Percentiles rank a stretch among this genome's conserved stretches.
These are phyloP conservation scores for Podaxis rugospora DNA, from an alignment of 768 basidiomycete genomes.

Conservation along the genomic window DNA sequence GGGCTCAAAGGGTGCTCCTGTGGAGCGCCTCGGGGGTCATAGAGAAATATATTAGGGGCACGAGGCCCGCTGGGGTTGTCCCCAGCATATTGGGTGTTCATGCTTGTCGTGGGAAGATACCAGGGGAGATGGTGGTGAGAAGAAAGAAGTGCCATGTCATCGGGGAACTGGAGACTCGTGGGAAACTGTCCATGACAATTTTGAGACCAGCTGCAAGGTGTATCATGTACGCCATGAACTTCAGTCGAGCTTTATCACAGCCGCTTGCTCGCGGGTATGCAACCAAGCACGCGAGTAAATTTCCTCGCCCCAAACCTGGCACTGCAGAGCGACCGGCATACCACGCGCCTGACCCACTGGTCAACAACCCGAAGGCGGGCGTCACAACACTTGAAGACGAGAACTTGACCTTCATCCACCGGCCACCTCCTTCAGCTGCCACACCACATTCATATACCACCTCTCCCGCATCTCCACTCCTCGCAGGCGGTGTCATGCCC, in stretches of 20 bases:
- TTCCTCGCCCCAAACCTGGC: constrained; percentile 45
- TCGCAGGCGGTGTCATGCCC: constrained; percentile 34
- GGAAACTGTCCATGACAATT: constrained; percentile 6
- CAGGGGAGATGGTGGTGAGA: too few species aligned
- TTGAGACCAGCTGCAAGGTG: background rate
- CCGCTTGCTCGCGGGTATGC: constrained; percentile 36
- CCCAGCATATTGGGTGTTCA: too few species aligned
- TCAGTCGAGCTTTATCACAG: constrained; percentile 19
- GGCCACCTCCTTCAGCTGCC: constrained; percentile 77
- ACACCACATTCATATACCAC: constrained; percentile 69
- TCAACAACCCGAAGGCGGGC: constrained; percentile 45
- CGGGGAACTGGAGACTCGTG: constrained; percentile 2
- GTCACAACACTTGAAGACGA: constrained; percentile 48
- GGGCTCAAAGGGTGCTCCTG: too few species aligned
- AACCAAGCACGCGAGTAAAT: constrained; percentile 26
- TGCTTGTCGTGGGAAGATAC: too few species aligned
- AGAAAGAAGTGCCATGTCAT: too few species aligned
- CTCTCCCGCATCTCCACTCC: constrained; percentile 67
- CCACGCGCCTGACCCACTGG: constrained; percentile 54
- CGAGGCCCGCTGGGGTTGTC: too few species aligned
- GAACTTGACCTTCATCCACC: constrained; percentile 74
- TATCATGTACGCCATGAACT: constrained; percentile 5
- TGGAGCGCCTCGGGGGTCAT: too few species aligned
- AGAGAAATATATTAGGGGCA: too few species aligned
- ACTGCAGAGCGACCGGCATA: constrained; percentile 52